Evolutionary conservation across 2,329 filamentous ascomycete genomes (phyloP), one percentile per base, ranked within the genome.

Genomic region (Sporothrix brasiliensis): DNA sequence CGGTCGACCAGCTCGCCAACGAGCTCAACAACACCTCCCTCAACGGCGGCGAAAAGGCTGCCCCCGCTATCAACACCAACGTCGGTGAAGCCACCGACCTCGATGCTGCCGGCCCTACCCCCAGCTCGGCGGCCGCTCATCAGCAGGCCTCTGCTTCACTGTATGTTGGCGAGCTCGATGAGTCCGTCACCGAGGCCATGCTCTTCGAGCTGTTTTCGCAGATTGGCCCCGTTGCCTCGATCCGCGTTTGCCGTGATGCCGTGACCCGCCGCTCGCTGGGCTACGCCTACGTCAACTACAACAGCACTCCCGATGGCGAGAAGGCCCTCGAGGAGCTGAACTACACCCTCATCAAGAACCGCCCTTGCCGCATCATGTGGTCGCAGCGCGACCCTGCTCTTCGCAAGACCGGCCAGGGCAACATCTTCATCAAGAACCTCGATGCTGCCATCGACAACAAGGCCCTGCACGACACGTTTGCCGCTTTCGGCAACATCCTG

Each of bases 241-340:
- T 99, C 83, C 95, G 95, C 88, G 95, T 99, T 81, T 99, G 95
- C 89, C 95, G 95, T 84, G 95, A 99, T 80, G 94, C 95, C 74
- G 94, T 99, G 80, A 98, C 95, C 79, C 94, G 95, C 81, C 94
- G 95, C 83, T 99, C 95, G 75, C 93, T 99, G 76, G 95, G 95
- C 76, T 99, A 99, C 82, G 95, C 95, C 82, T 99, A 99, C 83
- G 95, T 99, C 84, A 99, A 99, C 89, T 99, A 98, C 89, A 99
- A 98, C 87, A 94, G 93, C 82, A 97, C 94, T 73, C 82, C 89
- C 74, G 95, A 99, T 81, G 95, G 95, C 78, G 95, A 99, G 87
- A 96, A 97, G 84, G 95, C 95, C 78, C 90, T 99, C 73, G 95
- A 99, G 85, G 95, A 99, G 85, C 89, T 99, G 77, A 99, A 99